Base-by-base conservation (phyloP, 495 filamentous ascomycete genomes). In the Letharia columbiana region DNA sequence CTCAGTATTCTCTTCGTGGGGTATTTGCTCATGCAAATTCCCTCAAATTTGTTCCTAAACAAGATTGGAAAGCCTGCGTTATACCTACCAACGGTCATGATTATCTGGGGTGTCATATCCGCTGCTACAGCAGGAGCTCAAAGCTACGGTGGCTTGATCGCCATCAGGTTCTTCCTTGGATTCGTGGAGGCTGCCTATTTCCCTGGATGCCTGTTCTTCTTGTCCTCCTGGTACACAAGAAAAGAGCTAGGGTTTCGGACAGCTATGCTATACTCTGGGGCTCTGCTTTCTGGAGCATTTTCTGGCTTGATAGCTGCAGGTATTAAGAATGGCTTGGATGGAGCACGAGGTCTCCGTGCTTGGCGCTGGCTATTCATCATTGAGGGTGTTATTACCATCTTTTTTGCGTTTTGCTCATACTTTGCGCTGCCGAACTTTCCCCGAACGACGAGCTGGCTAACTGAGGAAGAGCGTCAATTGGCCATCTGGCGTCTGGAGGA, bases 311-410 rank as follows among this genome's bases (percentile, higher is more conserved):
- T 89, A 1, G 77, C 77, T 2, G 79, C 79, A 4, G 80, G 80
- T 33, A 81, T 82, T 57, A 79, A 74, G 2, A 69, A 71, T 7
- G 73, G 74, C 45, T 76, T 83, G 76, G 79, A 83, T 47, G 54
- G 73, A 64, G 70, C 69, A 12, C 62, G 65, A 40, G 81, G 81
- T 18, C 71, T 84, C 18, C 74, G 80, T 35, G 86, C 83, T 28
- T 86, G 83, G 82, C 81, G 80, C 59, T 91, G 88, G 88, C 75
- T 91, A 23, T 91, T 91, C 81, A 88, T 92, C 67, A 89, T 93
- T 62, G 89, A 92, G 73, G 90, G 89, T 60, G 82, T 75, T 20
- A 76, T 79, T 63, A 86, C 84, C 3, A 78, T 86, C 57, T 76
- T 78, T 4, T 74, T 86, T 44, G 84, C 83, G 47, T 69, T 80